Conservation (phyloP, 352 stramenopile species). For the Pythium insidiosum region DNA sequence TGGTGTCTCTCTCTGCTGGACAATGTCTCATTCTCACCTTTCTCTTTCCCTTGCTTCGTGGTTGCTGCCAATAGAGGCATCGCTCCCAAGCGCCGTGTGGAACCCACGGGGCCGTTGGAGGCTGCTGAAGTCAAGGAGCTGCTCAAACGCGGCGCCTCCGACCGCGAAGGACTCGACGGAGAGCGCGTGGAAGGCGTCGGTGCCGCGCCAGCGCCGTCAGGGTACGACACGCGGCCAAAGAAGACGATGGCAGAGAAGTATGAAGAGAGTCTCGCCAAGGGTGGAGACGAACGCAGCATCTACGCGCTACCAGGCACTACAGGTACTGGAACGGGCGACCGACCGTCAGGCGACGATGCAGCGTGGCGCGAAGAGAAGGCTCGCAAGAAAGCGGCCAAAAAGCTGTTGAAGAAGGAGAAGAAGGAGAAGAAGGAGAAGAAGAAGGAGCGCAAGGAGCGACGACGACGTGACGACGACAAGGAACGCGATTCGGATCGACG, state of each 20-base stretch:
- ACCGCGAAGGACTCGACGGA: slow-evolving; percentile 53
- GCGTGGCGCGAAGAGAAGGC: slow-evolving; percentile 34
- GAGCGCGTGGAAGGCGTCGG: slow-evolving; percentile 85
- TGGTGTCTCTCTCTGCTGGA: too few species aligned
- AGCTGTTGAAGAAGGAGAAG: slow-evolving; percentile 49
- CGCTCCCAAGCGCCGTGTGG: slow-evolving; percentile 37
- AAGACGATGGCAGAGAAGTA: slow-evolving; percentile 70
- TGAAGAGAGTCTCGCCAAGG: slow-evolving; percentile 44
- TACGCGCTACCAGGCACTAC: slow-evolving; percentile 48
- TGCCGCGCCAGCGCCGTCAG: slow-evolving; percentile 43
- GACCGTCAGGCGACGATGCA: slow-evolving; percentile 16
- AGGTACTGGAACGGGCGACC: neutral
- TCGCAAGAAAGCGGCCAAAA: slow-evolving; percentile 45
- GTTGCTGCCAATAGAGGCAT: slow-evolving; percentile 35
- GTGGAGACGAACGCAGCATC: slow-evolving; percentile 37
- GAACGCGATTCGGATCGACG: neutral
- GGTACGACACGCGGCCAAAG: slow-evolving; percentile 38
- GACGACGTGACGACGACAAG: slow-evolving; percentile 14
- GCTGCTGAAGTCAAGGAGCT: slow-evolving; percentile 82
- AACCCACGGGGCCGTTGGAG: slow-evolving; percentile 45
- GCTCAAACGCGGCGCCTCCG: slow-evolving; percentile 64
- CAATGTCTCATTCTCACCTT: neutral
- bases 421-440: slow-evolving; percentile 57
- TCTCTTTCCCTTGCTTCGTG: neutral
- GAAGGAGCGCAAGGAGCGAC: slow-evolving; percentile 52